These are phyloP conservation scores for Imleria badia DNA, from an alignment of 768 basidiomycete genomes.

Conservation along the genomic window DNA sequence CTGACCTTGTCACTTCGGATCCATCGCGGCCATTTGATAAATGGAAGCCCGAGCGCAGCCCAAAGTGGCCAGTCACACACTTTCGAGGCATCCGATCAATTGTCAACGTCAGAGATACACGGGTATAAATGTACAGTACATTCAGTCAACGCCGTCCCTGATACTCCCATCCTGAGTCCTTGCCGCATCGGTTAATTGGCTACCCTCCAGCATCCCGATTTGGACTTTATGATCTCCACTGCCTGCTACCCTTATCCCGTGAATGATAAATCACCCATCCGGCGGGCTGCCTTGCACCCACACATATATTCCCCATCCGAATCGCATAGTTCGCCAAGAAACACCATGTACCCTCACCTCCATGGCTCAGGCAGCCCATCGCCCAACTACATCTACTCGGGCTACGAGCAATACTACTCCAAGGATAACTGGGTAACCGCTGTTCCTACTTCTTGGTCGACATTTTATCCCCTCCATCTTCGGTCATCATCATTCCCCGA, in stretches of 20 bases:
- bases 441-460: slow-evolving; percentile 21
- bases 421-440: slow-evolving; percentile 20
- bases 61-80: slow-evolving; percentile 23
- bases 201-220: slow-evolving; percentile 22
- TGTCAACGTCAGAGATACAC: slow-evolving; percentile 31
- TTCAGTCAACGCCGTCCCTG: slow-evolving; percentile 26
- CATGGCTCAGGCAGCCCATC: slow-evolving; percentile 19
- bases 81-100: slow-evolving; percentile 33
- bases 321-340: slow-evolving; percentile 16
- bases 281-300: slow-evolving; percentile 22
- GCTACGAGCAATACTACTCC: slow-evolving; percentile 23
- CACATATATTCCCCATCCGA: slow-evolving; percentile 35
- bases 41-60: slow-evolving; percentile 33
- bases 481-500: slow-evolving; percentile 19
- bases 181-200: slow-evolving; percentile 19
- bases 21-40: slow-evolving; percentile 34
- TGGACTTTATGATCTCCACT: slow-evolving; percentile 33
- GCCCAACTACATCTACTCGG: slow-evolving; percentile 22
- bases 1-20: slow-evolving; percentile 21
- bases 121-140: slow-evolving; percentile 31
- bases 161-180: slow-evolving; percentile 24
- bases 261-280: slow-evolving; percentile 23
- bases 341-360: slow-evolving; percentile 30
- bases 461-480: slow-evolving; percentile 12
- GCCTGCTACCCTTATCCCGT: slow-evolving; percentile 29